These are phyloP conservation scores for Dactylellina haptotyla DNA, from an alignment of 2,329 filamentous ascomycete genomes.

Conservation along the genomic window DNA sequence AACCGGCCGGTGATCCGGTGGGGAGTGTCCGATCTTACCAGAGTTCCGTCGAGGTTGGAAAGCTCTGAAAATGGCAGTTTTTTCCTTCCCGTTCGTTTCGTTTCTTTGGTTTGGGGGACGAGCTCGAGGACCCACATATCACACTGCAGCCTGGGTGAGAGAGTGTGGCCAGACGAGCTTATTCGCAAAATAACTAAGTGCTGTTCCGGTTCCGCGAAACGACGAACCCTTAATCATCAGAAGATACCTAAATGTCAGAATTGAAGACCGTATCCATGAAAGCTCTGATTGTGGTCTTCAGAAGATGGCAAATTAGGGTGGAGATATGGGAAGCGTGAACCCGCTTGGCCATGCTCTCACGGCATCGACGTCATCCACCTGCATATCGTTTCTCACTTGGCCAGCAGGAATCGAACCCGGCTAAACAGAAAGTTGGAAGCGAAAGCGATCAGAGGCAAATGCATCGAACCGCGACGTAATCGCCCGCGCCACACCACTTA, in stretches of 20 bases:
- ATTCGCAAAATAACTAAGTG: constrained; percentile 15
- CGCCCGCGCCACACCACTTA: neutral
- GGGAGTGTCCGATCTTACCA: constrained; percentile 46
- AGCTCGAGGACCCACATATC: constrained; percentile 47
- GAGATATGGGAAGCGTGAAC: too few relatives aligned
- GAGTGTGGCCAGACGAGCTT: constrained; percentile 13
- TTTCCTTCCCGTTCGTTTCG: neutral
- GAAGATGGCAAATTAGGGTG: too few relatives aligned
- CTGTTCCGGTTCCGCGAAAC: constrained; percentile 43
- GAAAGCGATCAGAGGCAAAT: constrained; percentile 20
- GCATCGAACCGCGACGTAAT: constrained; percentile 19
- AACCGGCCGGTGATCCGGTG: constrained; percentile 29
- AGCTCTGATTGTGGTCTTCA: too few relatives aligned
- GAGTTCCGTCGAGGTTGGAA: constrained; percentile 18
- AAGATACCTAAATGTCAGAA: neutral
- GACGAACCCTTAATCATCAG: neutral
- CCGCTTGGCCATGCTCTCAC: too few relatives aligned
- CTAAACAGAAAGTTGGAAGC: constrained; percentile 14
- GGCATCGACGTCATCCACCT: constrained; percentile 20
- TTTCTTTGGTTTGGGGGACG: constrained; percentile 15
- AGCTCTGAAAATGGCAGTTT: constrained; percentile 2
- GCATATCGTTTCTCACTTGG: neutral
- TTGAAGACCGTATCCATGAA: too few relatives aligned
- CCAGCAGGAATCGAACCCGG: constrained; percentile 50
- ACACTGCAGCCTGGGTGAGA: constrained; percentile 29